Evolutionary conservation across 2,329 filamentous ascomycete genomes (phyloP).

Genomic region (Alternaria novae-zelandiae): DNA sequence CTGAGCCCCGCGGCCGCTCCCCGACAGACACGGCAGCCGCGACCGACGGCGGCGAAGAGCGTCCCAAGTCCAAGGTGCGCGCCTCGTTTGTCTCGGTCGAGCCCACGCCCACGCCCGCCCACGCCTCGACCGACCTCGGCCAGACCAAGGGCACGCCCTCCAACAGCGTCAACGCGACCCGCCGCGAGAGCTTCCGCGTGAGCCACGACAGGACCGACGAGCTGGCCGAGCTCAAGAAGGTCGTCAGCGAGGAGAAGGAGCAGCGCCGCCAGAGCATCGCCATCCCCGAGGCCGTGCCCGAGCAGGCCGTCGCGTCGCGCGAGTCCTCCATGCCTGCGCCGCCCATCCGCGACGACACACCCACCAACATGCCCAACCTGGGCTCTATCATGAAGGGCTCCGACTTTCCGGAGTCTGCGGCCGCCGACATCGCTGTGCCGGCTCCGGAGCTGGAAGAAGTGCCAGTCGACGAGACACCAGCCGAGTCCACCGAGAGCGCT

Average conservation of each 20-base stretch:
- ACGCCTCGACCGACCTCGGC: conserved; percentile 38
- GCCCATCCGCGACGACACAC: conserved; percentile 35
- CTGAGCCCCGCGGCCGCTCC: conserved; percentile 54
- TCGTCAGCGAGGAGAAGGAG: conserved; percentile 50
- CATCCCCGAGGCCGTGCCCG: conserved; percentile 50
- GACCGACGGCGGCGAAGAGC: conserved; percentile 36
- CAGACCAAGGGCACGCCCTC: conserved; percentile 33
- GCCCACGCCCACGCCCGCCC: conserved; percentile 21
- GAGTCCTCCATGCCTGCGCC: conserved; percentile 46
- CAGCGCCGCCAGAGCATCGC: conserved; percentile 46
- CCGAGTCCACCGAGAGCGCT: conserved; percentile 3
- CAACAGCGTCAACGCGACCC: conserved; percentile 42
- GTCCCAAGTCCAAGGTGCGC: conserved; percentile 53
- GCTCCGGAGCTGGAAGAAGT: conserved; percentile 1
- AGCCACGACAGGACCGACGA: conserved; percentile 44
- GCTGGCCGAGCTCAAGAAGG: conserved; percentile 48
- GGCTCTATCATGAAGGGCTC: conserved; percentile 47
- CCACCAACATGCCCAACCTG: conserved; percentile 37
- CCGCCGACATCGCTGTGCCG: background rate
- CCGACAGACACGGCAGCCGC: conserved; percentile 43
- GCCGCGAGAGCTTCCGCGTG: conserved; percentile 53
- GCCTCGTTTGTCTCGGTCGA: conserved; percentile 58
- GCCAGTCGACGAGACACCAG: conserved; percentile 6
- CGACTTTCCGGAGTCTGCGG: conserved; percentile 37
- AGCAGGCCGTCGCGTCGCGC: conserved; percentile 51